Percentiles rank a stretch among this genome's conserved stretches.
phyloP scores from a whole-genome alignment of 768 basidiomycete genomes.

The Xerocomellus dryophilus region DNA sequence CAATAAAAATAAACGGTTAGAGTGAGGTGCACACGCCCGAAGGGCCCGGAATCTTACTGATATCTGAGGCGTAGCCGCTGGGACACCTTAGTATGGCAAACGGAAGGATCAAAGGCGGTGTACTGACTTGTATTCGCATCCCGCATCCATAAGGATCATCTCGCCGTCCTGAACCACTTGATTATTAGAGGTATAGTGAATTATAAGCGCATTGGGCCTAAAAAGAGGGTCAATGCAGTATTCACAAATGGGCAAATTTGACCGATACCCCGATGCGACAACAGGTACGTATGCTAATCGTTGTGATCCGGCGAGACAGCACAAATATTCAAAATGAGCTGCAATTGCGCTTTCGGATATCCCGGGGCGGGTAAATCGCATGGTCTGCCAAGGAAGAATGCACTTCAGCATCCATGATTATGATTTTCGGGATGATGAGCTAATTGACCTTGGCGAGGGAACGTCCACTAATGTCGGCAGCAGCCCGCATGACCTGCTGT shows the following conservation, averaged over 20 bases:
- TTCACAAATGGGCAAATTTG: background rate
- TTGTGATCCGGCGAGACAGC: constrained; percentile 74
- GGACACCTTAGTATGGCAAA: constrained; percentile 3
- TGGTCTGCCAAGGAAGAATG: constrained; percentile 51
- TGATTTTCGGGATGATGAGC: background rate
- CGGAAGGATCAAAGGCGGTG: background rate
- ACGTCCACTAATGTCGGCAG: constrained; percentile 82
- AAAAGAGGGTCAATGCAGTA: background rate
- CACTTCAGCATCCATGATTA: background rate
- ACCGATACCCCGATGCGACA: constrained; percentile 80
- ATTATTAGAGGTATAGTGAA: constrained; percentile 94
- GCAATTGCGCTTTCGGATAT: constrained; percentile 59
- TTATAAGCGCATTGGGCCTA: constrained; percentile 83
- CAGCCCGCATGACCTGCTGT: constrained; percentile 71
- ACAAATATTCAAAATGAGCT: constrained; percentile 89
- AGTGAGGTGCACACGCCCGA: background rate
- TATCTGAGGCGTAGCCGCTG: constrained; percentile 93
- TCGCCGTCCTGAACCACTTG: constrained; percentile 69
- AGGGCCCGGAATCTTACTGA: constrained; percentile 52
- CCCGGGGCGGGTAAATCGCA: constrained; percentile 66
- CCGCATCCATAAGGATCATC: constrained; percentile 84
- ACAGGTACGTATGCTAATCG: constrained; percentile 97
- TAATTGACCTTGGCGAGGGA: constrained; percentile 76
- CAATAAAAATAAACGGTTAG: constrained; percentile 6
- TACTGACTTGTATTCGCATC: constrained; percentile 84